Percentiles rank a stretch among this genome's conserved stretches.
Evolutionary conservation across 148 eudicot species (phyloP).

Genomic region (Cornus florida): DNA sequence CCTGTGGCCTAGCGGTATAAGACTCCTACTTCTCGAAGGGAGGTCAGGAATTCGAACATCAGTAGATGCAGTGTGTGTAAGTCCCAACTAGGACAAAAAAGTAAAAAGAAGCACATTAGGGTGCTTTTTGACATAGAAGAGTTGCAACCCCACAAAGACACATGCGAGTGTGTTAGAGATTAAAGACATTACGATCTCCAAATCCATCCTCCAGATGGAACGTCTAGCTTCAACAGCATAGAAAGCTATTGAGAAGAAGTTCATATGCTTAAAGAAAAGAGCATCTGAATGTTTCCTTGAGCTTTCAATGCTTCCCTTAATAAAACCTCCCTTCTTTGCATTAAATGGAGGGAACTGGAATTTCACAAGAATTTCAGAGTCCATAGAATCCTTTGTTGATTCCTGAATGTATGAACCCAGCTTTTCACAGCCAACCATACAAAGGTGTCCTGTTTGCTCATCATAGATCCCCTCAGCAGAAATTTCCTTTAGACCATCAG

Average conservation of each 20-base stretch:
- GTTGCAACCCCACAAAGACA: conserved; percentile 13
- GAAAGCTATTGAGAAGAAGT: neutral
- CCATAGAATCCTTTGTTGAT: conserved; percentile 4
- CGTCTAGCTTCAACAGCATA: neutral
- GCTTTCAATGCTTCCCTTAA: conserved; percentile 21
- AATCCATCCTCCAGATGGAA: conserved; percentile 14
- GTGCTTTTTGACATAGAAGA: conserved; percentile 6
- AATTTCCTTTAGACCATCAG: neutral
- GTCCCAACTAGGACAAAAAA: no score
- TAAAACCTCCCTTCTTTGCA: neutral
- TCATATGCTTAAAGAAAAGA: conserved; percentile 10
- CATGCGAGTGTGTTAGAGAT: conserved; percentile 15
- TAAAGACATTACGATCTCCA: conserved; percentile 21
- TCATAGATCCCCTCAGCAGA: conserved; percentile 26
- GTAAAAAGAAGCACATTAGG: neutral
- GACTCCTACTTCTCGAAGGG: no score
- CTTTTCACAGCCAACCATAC: conserved; percentile 27
- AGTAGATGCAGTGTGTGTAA: no score
- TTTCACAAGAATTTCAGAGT: conserved; percentile 19
- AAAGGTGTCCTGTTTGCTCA: conserved; percentile 17
- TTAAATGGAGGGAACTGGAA: conserved; percentile 7
- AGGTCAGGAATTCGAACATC: no score
- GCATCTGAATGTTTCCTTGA: conserved; percentile 1
- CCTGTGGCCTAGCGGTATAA: no score
- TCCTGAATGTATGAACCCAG: neutral